A percentile compares a stretch with the other conserved stretches of the same genome.
These are phyloP conservation scores for Asterella californica DNA, from an alignment of 225 moss, liverwort and hornwort species.

Conservation along the genomic window DNA sequence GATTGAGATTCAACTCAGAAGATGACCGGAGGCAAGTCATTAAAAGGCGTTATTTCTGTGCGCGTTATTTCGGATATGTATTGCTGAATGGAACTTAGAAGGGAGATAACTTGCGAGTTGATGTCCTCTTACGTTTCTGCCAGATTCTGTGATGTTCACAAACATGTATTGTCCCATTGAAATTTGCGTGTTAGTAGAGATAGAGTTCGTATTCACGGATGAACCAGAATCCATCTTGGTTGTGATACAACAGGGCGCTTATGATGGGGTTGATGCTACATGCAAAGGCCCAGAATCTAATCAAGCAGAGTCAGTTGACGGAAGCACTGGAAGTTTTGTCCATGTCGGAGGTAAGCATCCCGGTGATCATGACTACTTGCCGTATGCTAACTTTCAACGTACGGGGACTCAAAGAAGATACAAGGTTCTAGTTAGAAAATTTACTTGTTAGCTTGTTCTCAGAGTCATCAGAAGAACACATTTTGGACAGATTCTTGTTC, in stretches of 20 bases:
- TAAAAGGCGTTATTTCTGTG: not conserved
- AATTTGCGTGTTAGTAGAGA: not conserved
- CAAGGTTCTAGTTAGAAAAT: not conserved
- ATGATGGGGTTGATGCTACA: slow-evolving; percentile 96
- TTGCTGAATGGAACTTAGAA: not conserved
- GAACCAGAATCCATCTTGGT: not conserved
- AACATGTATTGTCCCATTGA: not conserved
- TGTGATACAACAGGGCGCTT: slow-evolving; percentile 52
- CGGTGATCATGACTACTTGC: not conserved
- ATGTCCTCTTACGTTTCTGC: not conserved
- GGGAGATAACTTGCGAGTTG: not conserved
- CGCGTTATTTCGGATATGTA: not conserved
- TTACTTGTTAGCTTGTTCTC: too few relatives aligned
- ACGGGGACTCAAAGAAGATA: not conserved
- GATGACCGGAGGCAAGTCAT: slow-evolving; percentile 61
- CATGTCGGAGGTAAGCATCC: slow-evolving; percentile 61
- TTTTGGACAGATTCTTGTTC: not conserved
- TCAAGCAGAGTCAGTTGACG: slow-evolving; percentile 58
- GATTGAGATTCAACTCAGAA: slow-evolving; percentile 65
- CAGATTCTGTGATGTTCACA: not conserved
- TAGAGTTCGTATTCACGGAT: not conserved
- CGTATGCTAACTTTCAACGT: not conserved
- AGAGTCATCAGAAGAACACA: not conserved
- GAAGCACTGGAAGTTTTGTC: slow-evolving; percentile 85
- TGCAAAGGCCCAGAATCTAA: slow-evolving; percentile 71